Evolutionary conservation across 257 asterid species (phyloP), one percentile per base, ranked within the genome.

Genomic region (Solanum pinnatisectum): DNA sequence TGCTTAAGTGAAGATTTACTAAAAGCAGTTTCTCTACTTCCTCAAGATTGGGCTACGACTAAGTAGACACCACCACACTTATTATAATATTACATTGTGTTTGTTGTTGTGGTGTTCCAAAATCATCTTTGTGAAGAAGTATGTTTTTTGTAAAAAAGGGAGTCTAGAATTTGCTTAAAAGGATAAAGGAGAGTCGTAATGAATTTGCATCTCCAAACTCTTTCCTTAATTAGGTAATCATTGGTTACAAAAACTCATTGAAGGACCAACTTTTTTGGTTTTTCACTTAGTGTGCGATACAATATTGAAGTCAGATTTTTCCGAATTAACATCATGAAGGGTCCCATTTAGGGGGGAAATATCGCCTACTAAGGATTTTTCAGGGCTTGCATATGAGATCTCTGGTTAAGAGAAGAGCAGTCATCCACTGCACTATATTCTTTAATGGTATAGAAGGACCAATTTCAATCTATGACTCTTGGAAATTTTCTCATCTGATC

Each of bases 361-460:
- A 56, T 0, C 0, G 0, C 10, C n/a, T 56, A 7, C n/a, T 18
- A 18, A 56, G 4, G 0, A 18, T 18, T 18, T 56, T 56, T 0
- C 2, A 56, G 23, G 65, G 65, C 65, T 56, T n/a, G 0, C 7
- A 7, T 1, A 0, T 20, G n/a, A 56, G 0, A 18, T 6, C 1
- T 56, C 2, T 56, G 1, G 2, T 18, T 56, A 56, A 56, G 23
- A 18, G 11, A 56, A 20, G 4, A 56, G 10, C 0, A 56, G 2
- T 0, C 2, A 52, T 52, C 1, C 23, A 18, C n/a, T 56, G n/a
- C 11, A 18, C 2, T 18, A 56, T 0, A 1, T 56, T 2, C n/a
- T 52, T 44, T 56, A 4, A 18, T 56, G 11, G 11, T 56, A 79
- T 44, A 27, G 67, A 27, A 79, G 67, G 25, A 79, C 39, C 27